These are phyloP conservation scores for Carpinus viminea DNA, from an alignment of 306 rosid species.

Conservation along the genomic window DNA sequence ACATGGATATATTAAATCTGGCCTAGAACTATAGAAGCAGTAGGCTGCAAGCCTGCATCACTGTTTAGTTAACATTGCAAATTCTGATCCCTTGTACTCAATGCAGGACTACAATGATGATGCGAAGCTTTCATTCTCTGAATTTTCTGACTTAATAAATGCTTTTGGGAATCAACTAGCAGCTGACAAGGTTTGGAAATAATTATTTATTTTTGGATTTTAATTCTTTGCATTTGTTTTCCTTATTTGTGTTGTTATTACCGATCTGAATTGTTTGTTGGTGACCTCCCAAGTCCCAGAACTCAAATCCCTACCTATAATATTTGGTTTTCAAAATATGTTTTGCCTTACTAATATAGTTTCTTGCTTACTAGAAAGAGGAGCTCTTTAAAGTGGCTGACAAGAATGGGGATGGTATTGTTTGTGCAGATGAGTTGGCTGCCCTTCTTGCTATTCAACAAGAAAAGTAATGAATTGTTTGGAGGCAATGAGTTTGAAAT, in stretches of 20 bases:
- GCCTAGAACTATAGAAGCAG: not conserved
- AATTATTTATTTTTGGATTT: conserved; percentile 13
- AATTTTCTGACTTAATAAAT: conserved; percentile 75
- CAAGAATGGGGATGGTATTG: conserved; percentile 81
- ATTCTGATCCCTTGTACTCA: conserved; percentile 27
- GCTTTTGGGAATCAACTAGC: conserved; percentile 94
- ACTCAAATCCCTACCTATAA: conserved; percentile 8
- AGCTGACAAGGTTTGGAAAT: conserved; percentile 59
- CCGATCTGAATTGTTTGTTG: not conserved
- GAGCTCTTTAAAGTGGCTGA: conserved; percentile 93
- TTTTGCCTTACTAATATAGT: conserved; percentile 29
- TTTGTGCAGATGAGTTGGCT: conserved; percentile 93
- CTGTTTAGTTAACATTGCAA: conserved; percentile 14
- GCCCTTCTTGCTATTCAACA: conserved; percentile 82
- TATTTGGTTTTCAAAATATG: conserved; percentile 12
- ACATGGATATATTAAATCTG: not conserved
- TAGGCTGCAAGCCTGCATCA: not conserved
- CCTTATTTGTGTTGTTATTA: conserved; percentile 11
- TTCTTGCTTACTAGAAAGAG: conserved; percentile 68
- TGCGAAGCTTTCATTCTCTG: conserved; percentile 79
- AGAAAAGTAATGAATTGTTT: conserved; percentile 65
- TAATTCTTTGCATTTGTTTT: not conserved
- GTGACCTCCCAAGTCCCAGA: conserved; percentile 17
- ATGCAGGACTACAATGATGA: conserved; percentile 87
- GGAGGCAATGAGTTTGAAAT: conserved; percentile 19